Base-by-base conservation (phyloP, 129 eudicot genomes). In the Saussurea involucrata region DNA sequence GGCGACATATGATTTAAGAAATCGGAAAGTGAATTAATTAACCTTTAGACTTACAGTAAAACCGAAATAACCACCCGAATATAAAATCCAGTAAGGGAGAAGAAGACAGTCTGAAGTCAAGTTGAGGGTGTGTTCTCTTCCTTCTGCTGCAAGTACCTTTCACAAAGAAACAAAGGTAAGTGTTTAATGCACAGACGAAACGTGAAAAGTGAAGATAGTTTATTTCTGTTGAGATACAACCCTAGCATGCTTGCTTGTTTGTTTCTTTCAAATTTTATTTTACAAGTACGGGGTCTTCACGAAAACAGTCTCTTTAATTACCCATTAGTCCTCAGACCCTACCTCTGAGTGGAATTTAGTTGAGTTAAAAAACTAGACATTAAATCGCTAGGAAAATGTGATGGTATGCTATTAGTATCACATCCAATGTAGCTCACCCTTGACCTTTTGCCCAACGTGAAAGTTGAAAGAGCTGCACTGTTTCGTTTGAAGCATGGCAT, bases 391-490 rank as follows among this genome's bases (percentile, higher is more conserved):
- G 37, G 18, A 6, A 27, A 29, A 67, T 28, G 71, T 66, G 46
- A 36, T 65, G 29, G 65, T 37, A 22, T 29, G 65, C 69, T 24
- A 34, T 57, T 24, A 20, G 64, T 12, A 76, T 28, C 72, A 73
- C 25, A 63, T 69, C 24, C 2, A 21, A 65, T 49, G 80, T 34
- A 32, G 70, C 86, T 87, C 79, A 92, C 96, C 96, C 90, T 74
- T 88, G 89, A 74, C 83, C 81, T 82, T 71, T 92, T 42, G 96
- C 98, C 93, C 96, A 92, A n/a, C 98, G 98, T 5, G 98, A 90
- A 63, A 92, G 75, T 58, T 88, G 98, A 83, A 83, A 92, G 61
- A 92, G 90, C 42, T 92, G 96, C 82, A 92, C 98, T 0, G 92
- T 74, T 85, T 93, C 98, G 77, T 93, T 93, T 63, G 98, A 90